Base-by-base conservation (phyloP, 768 basidiomycete genomes). In the Mycena pura region DNA sequence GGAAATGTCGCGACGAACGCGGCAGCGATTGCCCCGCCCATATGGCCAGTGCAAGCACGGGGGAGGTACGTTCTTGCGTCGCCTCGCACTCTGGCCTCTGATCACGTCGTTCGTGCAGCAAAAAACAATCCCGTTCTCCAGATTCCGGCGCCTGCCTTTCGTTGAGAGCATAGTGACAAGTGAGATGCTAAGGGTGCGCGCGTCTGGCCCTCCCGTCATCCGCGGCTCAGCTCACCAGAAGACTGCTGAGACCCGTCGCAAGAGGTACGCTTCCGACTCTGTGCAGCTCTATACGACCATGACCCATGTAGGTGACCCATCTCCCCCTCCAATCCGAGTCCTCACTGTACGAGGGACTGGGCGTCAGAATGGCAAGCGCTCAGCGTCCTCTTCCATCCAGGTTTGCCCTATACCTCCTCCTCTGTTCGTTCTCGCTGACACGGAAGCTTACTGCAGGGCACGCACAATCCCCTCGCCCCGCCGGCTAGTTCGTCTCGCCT, bases 311-410 rank as follows among this genome's bases (percentile, higher is more conserved):
- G 9, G 27, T 40, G 2, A 19, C 19, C 4, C 14, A 43, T 24
- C 17, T 36, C 34, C 77, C 79, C 31, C 70, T 84, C 14, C 83
- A 84, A 65, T 77, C 78, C n/a, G 79, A 80, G 5, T 83, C 83
- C 8, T 82, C 77, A 11, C 72, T 84, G 21, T 77, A 80, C 21
- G 77, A 83, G 27, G 83, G 83, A 14, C 82, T 82, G 34, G 46
- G 51, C 41, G 22, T 24, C 4, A 34, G 13, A n/a, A 2, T 64
- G 58, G 58, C 6, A 19, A 7, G 52, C 43, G 11, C 31, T 21
- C 9, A 29, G 51, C 17, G 62, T 54, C 13, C 36, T 60, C 15
- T n/a, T 64, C n/a, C 6, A n/a, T 64, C n/a, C 53, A 64, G 39
- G 63, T 60, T 8, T 28, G 48, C 50, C 2, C 22, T 2, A 13